phyloP scores from a whole-genome alignment of 202 grass and related monocot genomes.

The Dendrocalamus latiflorus region DNA sequence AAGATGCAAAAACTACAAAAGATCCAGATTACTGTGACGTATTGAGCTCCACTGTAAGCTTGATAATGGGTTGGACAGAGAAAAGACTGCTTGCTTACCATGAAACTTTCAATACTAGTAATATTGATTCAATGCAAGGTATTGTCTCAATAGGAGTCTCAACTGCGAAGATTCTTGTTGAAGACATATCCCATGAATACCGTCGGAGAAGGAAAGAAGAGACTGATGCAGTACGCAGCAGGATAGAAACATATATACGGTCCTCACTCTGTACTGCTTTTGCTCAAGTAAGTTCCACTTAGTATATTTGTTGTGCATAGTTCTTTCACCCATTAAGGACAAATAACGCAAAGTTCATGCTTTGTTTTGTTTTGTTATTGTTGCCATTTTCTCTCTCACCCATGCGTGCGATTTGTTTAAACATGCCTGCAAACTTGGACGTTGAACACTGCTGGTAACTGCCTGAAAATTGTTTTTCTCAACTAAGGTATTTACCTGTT shows the following conservation, averaged over 20 bases:
- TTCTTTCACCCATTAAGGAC: background rate
- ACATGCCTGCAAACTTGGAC: conserved; percentile 19
- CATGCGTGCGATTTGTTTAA: background rate
- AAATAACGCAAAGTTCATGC: background rate
- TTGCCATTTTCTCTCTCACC: background rate
- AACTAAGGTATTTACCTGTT: background rate
- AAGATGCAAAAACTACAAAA: conserved; percentile 70
- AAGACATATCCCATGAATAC: conserved; percentile 93
- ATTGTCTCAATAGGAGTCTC: conserved; percentile 87
- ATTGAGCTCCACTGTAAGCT: conserved; percentile 67
- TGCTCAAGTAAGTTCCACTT: conserved; percentile 66
- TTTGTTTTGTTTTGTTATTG: background rate
- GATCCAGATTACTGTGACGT: conserved; percentile 84
- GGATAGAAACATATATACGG: conserved; percentile 83
- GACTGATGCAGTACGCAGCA: conserved; percentile 66
- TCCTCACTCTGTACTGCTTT: conserved; percentile 89
- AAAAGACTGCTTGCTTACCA: conserved; percentile 79
- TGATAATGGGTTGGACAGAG: conserved; percentile 76
- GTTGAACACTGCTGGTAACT: background rate
- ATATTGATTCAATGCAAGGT: conserved; percentile 63
- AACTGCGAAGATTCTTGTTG: conserved; percentile 76
- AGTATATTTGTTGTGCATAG: background rate
- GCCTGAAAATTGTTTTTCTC: background rate
- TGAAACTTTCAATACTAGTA: conserved; percentile 60
- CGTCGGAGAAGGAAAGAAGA: conserved; percentile 74